Evolutionary conservation across 1,284 basidiomycete species (phyloP).

Genomic region (Fomitiporia mediterranea): DNA sequence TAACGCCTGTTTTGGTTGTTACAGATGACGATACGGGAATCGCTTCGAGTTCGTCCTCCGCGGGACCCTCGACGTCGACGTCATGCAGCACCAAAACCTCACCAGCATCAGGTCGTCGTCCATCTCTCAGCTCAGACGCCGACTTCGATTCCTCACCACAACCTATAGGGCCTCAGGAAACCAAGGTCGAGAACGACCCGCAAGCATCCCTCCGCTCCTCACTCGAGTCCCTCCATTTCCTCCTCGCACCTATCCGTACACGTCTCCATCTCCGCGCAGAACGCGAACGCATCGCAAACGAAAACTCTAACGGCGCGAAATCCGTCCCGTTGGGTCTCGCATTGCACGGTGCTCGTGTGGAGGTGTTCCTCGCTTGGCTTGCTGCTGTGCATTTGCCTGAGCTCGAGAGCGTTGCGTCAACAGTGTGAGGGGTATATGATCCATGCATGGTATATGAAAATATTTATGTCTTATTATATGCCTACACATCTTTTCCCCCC

Average conservation of each 20-base stretch:
- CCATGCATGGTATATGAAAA: too few relatives aligned
- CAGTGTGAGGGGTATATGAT: too few relatives aligned
- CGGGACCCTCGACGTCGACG: constrained; percentile 15
- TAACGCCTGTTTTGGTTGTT: constrained; percentile 20
- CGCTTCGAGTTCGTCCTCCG: constrained; percentile 12
- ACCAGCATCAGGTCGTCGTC: constrained; percentile 10
- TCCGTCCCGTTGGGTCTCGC: constrained; percentile 69
- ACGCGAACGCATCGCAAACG: constrained; percentile 37
- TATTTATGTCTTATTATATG: too few relatives aligned
- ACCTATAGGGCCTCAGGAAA: constrained; percentile 13
- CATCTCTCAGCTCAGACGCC: constrained; percentile 11
- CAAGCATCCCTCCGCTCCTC: constrained; percentile 38
- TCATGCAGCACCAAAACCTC: constrained; percentile 6
- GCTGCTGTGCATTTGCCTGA: constrained; percentile 71
- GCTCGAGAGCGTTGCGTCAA: constrained; percentile 50
- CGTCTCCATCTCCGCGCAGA: constrained; percentile 53
- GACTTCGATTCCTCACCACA: constrained; percentile 26
- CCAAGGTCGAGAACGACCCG: constrained; percentile 26
- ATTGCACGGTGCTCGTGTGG: constrained; percentile 75
- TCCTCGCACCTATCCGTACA: constrained; percentile 61
- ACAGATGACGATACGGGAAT: constrained; percentile 5
- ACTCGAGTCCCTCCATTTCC: constrained; percentile 60
- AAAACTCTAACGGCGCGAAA: constrained; percentile 38
- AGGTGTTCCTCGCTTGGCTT: constrained; percentile 77
- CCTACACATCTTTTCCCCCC: too few relatives aligned